These are phyloP conservation scores for Colletotrichum simmondsii DNA, from an alignment of 2,329 filamentous ascomycete species.

Conservation along the genomic window DNA sequence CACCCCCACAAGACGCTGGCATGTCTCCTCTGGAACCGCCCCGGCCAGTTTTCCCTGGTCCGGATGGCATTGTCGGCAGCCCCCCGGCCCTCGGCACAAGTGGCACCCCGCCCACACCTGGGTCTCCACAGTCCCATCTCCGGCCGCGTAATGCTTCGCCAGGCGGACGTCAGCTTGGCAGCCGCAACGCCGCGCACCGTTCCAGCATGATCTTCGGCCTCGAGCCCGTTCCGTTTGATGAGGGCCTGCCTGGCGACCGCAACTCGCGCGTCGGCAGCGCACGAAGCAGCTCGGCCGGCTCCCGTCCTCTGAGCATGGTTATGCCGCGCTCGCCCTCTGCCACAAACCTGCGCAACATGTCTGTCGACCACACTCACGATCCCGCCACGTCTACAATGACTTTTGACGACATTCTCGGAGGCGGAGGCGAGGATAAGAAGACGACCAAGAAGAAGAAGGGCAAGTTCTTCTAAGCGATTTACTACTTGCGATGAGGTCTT, in stretches of 20 bases:
- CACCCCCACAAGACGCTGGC: slow-evolving; percentile 43
- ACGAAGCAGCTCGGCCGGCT: slow-evolving; percentile 38
- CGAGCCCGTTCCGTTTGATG: slow-evolving; percentile 47
- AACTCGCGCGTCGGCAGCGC: slow-evolving; percentile 39
- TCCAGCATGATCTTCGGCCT: slow-evolving; percentile 57
- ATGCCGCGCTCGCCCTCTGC: slow-evolving; percentile 45
- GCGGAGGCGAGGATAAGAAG: slow-evolving; percentile 44
- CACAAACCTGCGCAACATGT: slow-evolving; percentile 44
- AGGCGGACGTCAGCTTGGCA: slow-evolving; percentile 37
- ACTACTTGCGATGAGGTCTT: not conserved
- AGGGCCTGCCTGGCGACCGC: slow-evolving; percentile 33
- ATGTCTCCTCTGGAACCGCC: slow-evolving; percentile 53
- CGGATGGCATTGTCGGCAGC: slow-evolving; percentile 40
- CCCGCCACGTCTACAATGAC: slow-evolving; percentile 48
- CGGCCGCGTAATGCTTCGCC: slow-evolving; percentile 53
- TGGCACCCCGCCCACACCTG: slow-evolving; percentile 42
- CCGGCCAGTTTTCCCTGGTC: slow-evolving; percentile 46
- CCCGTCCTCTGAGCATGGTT: slow-evolving; percentile 31
- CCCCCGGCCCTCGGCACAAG: slow-evolving; percentile 28
- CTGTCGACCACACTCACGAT: slow-evolving; percentile 36
- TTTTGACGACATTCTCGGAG: slow-evolving; percentile 61
- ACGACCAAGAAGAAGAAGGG: slow-evolving; percentile 51
- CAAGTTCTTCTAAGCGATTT: slow-evolving; percentile 48
- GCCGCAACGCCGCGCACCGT: slow-evolving; percentile 46
- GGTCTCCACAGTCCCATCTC: slow-evolving; percentile 46